These are phyloP conservation scores for Verbascum thapsus DNA, from an alignment of 257 asterid species.

Conservation along the genomic window DNA sequence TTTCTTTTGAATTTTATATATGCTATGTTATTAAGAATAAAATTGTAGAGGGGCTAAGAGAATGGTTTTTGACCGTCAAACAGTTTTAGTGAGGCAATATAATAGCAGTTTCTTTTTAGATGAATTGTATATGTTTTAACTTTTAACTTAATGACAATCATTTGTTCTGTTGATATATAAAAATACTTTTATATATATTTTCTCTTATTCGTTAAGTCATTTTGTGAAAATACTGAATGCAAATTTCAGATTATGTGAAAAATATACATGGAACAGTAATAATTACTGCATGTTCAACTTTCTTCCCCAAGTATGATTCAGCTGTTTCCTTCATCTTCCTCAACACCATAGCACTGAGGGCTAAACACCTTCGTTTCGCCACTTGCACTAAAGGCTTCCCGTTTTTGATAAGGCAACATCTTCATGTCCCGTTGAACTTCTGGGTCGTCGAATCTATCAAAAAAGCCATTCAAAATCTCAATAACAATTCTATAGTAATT, in stretches of 20 bases:
- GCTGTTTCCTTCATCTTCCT: slow-evolving; percentile 59
- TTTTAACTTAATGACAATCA: too few relatives aligned
- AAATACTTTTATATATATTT: too few relatives aligned
- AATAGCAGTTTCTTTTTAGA: too few relatives aligned
- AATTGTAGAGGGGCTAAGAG: too few relatives aligned
- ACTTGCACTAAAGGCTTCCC: slow-evolving; percentile 51
- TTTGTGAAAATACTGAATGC: slow-evolving; percentile 25
- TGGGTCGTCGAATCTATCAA: slow-evolving; percentile 48
- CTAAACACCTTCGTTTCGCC: slow-evolving; percentile 53
- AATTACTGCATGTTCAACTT: slow-evolving; percentile 46
- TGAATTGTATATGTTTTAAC: too few relatives aligned
- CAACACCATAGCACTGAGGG: slow-evolving; percentile 54
- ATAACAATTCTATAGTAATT: too few relatives aligned
- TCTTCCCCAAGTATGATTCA: slow-evolving; percentile 53
- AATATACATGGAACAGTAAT: slow-evolving; percentile 48
- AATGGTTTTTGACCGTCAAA: too few relatives aligned
- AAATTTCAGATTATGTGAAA: neutral
- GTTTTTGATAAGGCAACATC: slow-evolving; percentile 52
- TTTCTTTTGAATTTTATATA: too few relatives aligned
- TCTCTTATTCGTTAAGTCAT: too few relatives aligned
- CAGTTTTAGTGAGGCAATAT: too few relatives aligned
- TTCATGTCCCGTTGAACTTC: slow-evolving; percentile 54
- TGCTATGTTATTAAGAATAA: too few relatives aligned
- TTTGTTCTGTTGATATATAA: too few relatives aligned
- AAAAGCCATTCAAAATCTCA: neutral